Percentiles rank a stretch among this genome's conserved stretches.
Evolutionary conservation across 2,329 filamentous ascomycete species (phyloP).

Genomic region (Cyphellophora attinorum): DNA sequence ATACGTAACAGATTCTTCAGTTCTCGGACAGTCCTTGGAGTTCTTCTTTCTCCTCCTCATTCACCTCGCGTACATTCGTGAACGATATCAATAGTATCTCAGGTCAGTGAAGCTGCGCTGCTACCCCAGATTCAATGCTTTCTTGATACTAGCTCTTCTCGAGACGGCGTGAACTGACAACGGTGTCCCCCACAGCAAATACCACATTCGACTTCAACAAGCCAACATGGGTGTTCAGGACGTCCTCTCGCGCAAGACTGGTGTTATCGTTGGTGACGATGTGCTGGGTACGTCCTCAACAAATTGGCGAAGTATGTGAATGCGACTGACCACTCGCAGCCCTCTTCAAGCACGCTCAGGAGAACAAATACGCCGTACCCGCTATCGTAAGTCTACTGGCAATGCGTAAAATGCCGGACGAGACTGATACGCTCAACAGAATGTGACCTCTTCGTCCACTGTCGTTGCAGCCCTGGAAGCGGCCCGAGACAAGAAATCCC

Average conservation of each 20-base stretch:
- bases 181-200: constrained; percentile 3
- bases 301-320: too few species aligned
- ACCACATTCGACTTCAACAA: constrained; percentile 5
- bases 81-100: too few species aligned
- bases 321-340: constrained; percentile 11
- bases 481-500: constrained; percentile 81
- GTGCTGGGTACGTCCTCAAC: constrained; percentile 34
- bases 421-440: constrained; percentile 33
- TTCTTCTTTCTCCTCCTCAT: too few species aligned
- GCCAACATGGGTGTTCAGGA: constrained; percentile 33
- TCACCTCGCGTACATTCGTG: too few species aligned
- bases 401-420: constrained; percentile 11
- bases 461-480: constrained; percentile 85
- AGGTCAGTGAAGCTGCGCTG: neutral
- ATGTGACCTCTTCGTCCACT: constrained; percentile 88
- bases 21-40: too few species aligned
- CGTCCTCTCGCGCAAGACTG: constrained; percentile 53
- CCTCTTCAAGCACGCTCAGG: constrained; percentile 83
- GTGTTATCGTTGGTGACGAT: constrained; percentile 60
- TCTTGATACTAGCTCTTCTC: neutral
- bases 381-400: constrained; percentile 49
- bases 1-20: too few species aligned
- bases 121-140: neutral
- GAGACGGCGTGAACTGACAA: neutral
- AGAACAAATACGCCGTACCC: constrained; percentile 81